Conservation (phyloP, 176 grass and related monocot species). For the Canna indica region DNA sequence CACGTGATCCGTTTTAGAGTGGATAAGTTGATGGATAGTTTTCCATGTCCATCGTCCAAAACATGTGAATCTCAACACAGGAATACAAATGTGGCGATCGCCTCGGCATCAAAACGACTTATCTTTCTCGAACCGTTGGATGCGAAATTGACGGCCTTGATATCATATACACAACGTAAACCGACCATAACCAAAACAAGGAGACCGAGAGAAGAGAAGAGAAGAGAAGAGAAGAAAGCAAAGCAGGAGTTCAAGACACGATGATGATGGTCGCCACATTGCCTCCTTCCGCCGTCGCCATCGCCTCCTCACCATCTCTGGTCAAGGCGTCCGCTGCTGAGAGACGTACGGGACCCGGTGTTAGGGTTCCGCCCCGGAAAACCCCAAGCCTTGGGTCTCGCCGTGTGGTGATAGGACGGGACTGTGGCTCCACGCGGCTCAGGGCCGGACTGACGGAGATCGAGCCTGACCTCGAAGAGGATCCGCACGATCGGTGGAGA, state of each 20-base stretch:
- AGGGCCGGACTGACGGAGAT: constrained; percentile 46
- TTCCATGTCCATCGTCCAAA: constrained; percentile 6
- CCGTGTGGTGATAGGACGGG: not conserved
- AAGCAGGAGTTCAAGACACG: no score
- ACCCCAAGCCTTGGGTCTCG: not conserved
- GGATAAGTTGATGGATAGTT: not conserved
- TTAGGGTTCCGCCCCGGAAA: not conserved
- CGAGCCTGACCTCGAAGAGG: constrained; percentile 74
- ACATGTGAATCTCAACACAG: not conserved
- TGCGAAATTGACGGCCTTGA: not conserved
- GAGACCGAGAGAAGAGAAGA: not conserved
- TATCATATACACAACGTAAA: no score
- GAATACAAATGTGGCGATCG: not conserved
- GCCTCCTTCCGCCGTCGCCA: not conserved
- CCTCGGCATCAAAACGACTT: no score
- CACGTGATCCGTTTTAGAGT: not conserved
- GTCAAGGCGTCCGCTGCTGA: not conserved
- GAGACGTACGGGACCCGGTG: not conserved
- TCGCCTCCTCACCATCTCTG: not conserved
- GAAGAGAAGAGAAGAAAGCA: not conserved
- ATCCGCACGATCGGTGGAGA: constrained; percentile 52
- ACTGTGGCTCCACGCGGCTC: not conserved
- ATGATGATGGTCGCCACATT: not conserved
- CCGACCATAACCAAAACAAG: no score
- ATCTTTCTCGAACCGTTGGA: not conserved